Evolutionary conservation across 441 rosid genomes (phyloP), one percentile per base, ranked within the genome.

Genomic region (Euphorbia corollata): DNA sequence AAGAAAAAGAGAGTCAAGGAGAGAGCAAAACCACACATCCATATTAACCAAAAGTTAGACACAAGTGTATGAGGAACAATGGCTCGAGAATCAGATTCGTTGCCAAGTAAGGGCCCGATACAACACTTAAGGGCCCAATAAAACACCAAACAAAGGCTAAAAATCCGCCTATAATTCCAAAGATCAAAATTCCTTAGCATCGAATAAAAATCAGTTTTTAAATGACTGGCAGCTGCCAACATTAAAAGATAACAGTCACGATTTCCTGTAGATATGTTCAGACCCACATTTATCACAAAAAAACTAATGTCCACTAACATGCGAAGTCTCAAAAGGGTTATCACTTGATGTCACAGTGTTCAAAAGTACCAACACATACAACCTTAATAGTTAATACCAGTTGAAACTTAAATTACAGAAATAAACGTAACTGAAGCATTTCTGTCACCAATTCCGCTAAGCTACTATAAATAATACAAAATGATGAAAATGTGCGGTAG

Each of bases 51-150:
- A 38, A 9, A n/a, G 16, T 24, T 8, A 15, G 6, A 41, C 51
- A 55, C 39, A 18, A 36, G 41, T 36, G 41, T 36, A 36, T 36
- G 8, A 70, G 2, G 22, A 18, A 50, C 54, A 50, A 50, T 6
- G 20, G n/a, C 54, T 16, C 9, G 20, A 3, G 22, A 2, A n/a
- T 50, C 54, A 50, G 54, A 50, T 18, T 16, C 20, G 7, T 50
- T 16, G n/a, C 18, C 11, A 9, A 45, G 48, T 32, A 57, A 68
- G 54, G 22, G 16, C 58, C 45, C 58, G 55, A 23, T 61, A 63
- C 15, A 63, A 22, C 18, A 32, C 50, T n/a, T 32, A 57, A 68
- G 54, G 22, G 16, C 58, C 45, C 58, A 62, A 23, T 61, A 63
- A 20, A 63, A 22, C 18, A 32, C 50, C 22, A 45, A 20, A 18